Percentiles rank a stretch among this genome's conserved stretches.
Evolutionary conservation across 192 early-diverging fungal genomes (phyloP).

Genomic region (Bifiguratus adelaidae): DNA sequence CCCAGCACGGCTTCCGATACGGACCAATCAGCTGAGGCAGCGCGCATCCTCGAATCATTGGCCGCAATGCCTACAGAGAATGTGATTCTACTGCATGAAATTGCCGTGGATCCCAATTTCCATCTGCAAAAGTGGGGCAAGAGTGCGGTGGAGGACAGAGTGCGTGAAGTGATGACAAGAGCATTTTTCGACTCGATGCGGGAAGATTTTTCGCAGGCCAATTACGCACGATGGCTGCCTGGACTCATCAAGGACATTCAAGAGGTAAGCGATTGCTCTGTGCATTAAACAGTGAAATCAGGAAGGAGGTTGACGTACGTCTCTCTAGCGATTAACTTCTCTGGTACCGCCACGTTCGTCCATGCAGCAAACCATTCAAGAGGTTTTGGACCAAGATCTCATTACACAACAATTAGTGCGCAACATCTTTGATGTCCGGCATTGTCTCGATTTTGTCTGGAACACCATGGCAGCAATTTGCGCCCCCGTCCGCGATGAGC

Average conservation of each 20-base stretch:
- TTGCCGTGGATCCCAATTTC: constrained; percentile 66
- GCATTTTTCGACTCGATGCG: constrained; percentile 63
- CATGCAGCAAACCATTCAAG: constrained; percentile 44
- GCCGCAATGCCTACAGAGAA: constrained; percentile 32
- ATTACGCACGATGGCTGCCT: constrained; percentile 33
- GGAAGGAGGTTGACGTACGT: neutral
- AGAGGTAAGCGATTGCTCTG: constrained; percentile 25
- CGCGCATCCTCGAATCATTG: constrained; percentile 25
- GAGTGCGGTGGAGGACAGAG: constrained; percentile 36
- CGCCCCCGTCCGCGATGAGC: constrained; percentile 65
- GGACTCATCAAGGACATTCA: constrained; percentile 42
- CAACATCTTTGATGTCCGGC: constrained; percentile 39
- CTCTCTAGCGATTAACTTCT: constrained; percentile 41
- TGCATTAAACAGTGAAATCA: neutral
- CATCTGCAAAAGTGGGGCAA: constrained; percentile 32
- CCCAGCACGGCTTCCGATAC: neutral
- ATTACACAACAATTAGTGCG: constrained; percentile 53
- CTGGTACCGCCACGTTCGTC: constrained; percentile 46
- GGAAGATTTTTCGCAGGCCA: constrained; percentile 40
- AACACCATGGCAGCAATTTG: constrained; percentile 57
- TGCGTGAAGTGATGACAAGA: constrained; percentile 46
- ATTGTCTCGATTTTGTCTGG: constrained; percentile 31
- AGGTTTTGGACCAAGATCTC: constrained; percentile 54
- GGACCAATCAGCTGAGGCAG: constrained; percentile 20
- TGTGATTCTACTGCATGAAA: constrained; percentile 65